phyloP scores from a whole-genome alignment of 2,329 filamentous ascomycete genomes.

The Diaporthe capsici region DNA sequence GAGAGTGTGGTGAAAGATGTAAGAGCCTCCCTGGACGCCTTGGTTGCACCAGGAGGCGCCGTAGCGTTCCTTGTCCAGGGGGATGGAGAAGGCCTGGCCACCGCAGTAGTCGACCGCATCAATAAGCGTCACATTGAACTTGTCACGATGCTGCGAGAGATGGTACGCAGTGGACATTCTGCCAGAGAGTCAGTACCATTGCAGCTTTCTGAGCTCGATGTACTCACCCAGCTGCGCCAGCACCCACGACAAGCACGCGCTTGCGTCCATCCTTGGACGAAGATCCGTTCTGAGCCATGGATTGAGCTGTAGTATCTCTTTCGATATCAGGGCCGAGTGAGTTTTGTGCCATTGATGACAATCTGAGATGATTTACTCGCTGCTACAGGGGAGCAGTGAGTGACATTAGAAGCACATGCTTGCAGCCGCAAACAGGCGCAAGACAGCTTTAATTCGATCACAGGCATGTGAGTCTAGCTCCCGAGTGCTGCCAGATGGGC shows the following conservation, averaged over 20 bases:
- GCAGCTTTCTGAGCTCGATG: not conserved
- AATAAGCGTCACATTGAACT: constrained; percentile 71
- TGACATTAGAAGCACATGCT: not conserved
- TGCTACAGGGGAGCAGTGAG: not conserved
- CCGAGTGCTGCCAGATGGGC: not conserved
- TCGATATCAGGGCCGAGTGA: constrained; percentile 20
- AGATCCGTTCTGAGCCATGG: constrained; percentile 25
- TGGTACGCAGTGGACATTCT: constrained; percentile 71
- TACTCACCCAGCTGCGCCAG: constrained; percentile 56
- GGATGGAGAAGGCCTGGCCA: constrained; percentile 74
- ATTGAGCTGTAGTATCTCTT: constrained; percentile 2
- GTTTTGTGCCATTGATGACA: constrained; percentile 2
- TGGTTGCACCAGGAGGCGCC: constrained; percentile 75
- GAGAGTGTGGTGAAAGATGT: constrained; percentile 78
- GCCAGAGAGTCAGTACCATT: not conserved
- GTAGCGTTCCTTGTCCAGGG: constrained; percentile 69
- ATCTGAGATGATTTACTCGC: not conserved
- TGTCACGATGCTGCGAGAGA: constrained; percentile 70
- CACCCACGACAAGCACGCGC: constrained; percentile 57
- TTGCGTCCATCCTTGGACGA: constrained; percentile 44
- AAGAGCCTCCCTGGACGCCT: constrained; percentile 72
- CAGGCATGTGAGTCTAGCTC: not conserved
- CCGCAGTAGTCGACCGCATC: constrained; percentile 72
- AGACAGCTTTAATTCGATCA: not conserved
- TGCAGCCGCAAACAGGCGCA: not conserved